Evolutionary conservation across 176 grass and related monocot genomes (phyloP), one percentile per base, ranked within the genome.

Genomic region (Alopecurus myosuroides): DNA sequence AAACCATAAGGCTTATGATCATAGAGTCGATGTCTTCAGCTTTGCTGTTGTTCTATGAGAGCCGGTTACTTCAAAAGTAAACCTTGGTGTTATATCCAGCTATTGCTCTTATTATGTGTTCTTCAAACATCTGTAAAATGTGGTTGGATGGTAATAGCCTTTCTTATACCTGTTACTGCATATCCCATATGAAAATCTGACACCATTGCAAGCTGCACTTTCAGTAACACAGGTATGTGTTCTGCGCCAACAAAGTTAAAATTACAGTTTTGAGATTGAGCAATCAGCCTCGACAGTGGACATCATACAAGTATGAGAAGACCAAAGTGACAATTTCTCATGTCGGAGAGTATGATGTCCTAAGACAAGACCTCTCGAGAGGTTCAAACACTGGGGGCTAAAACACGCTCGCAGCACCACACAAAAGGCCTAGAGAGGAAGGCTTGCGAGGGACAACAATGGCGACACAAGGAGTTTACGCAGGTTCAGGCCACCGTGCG

Each of bases 1-100:
- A 95, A 94, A 99, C 70, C 97, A 99, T 82, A 92, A 79, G 69
- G 85, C 84, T 30, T 99, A 99, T 80, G 88, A 96, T 86, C 74
- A 94, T 9, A 99, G 89, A 75, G 93, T 91, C 74, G 97, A 99
- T 79, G 82, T 99, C 53, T 99, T 99, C 78, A 99, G 97, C 85
- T 99, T 96, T 86, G 93, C 91, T 82, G 76, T 99, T 57, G 93
- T 99, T 68, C 77, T 96, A 68, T 99, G 93, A 93, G 97, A 99
- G 78, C 67, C 96, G 74, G 75, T 70, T 57, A 99, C 93, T 79
- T 91, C 91, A 70, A 99, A 92, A 91, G 97, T 99, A 90, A 88
- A 82, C 4, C 48, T 73, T 78, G 40, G 44, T 63, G 15, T 22
- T 22, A 7, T 18, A 19, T 20, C 7, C 9, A 31, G 4, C 3